phyloP scores from a whole-genome alignment of 78 protist genomes.

The Dictyostelium discoideum region DNA sequence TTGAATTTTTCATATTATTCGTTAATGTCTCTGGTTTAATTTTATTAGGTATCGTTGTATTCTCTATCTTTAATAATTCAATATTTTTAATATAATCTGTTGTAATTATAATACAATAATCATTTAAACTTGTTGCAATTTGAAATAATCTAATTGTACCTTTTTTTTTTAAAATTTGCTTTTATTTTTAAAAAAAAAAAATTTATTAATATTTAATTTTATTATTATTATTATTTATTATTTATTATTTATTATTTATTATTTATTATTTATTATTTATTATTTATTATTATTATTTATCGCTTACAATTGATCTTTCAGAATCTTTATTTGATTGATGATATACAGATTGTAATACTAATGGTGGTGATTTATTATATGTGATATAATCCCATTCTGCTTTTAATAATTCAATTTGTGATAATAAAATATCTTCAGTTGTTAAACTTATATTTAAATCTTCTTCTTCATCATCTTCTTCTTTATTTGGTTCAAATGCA shows the following conservation, averaged over 20 bases:
- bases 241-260: too few relatives aligned
- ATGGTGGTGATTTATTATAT: slow-evolving; percentile 40
- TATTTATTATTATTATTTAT: background rate
- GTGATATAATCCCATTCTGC: background rate
- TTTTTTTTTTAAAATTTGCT: slow-evolving; percentile 26
- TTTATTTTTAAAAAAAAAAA: background rate
- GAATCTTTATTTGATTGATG: slow-evolving; percentile 18
- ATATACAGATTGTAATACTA: slow-evolving; percentile 24
- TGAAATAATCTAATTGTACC: slow-evolving; percentile 39
- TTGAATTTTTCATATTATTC: background rate
- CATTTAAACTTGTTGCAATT: slow-evolving; percentile 37
- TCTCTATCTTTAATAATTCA: background rate
- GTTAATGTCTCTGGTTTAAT: background rate
- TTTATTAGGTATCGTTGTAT: background rate
- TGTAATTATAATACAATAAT: slow-evolving; percentile 19
- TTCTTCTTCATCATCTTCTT: background rate
- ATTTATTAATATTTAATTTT: background rate
- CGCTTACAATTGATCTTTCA: slow-evolving; percentile 16
- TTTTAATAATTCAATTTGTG: background rate
- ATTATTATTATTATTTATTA: too few relatives aligned
- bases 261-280: too few relatives aligned
- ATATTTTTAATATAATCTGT: slow-evolving; percentile 28
- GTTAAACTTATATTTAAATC: background rate
- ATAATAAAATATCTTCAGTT: background rate
- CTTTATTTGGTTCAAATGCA: background rate